These are phyloP conservation scores for Actinomortierella wolfii DNA, from an alignment of 371 early-diverging fungal genomes.

Conservation along the genomic window DNA sequence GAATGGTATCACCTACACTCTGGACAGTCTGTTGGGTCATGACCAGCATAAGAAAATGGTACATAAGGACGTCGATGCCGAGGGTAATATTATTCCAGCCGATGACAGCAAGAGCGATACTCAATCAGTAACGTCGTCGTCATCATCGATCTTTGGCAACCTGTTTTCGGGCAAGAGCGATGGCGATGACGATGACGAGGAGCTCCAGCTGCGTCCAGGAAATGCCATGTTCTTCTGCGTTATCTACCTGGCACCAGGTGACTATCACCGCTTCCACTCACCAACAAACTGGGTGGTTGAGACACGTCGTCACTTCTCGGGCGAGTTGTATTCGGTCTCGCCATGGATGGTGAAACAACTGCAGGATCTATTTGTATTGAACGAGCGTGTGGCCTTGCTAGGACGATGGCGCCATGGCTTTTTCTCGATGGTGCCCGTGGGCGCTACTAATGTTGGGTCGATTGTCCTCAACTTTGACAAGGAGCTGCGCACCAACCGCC, in stretches of 20 bases:
- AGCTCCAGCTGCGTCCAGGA: conserved; percentile 61
- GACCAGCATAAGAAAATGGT: conserved; percentile 37
- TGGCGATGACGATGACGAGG: conserved; percentile 9
- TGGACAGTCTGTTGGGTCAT: conserved; percentile 81
- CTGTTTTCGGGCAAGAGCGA: conserved; percentile 4
- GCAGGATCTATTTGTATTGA: conserved; percentile 90
- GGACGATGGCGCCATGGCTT: conserved; percentile 95
- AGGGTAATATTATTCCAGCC: conserved; percentile 33
- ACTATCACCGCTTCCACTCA: conserved; percentile 98
- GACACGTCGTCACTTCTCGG: conserved; percentile 84
- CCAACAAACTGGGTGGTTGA: conserved; percentile 94
- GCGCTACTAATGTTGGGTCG: conserved; percentile 97
- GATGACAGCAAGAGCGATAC: conserved; percentile 15
- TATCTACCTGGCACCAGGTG: conserved; percentile 96
- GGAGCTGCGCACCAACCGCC: conserved; percentile 76
- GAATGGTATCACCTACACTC: conserved; percentile 89
- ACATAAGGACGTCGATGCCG: conserved; percentile 34
- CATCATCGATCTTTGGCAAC: neutral
- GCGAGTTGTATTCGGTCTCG: conserved; percentile 94
- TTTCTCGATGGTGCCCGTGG: conserved; percentile 96
- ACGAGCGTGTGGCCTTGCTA: conserved; percentile 92
- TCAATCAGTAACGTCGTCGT: neutral
- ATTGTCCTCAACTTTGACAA: conserved; percentile 92
- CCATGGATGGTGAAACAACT: conserved; percentile 85
- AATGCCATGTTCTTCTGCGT: conserved; percentile 86